Evolutionary conservation across 2,329 filamentous ascomycete species (phyloP).

Genomic region (Penicillium occitanis): DNA sequence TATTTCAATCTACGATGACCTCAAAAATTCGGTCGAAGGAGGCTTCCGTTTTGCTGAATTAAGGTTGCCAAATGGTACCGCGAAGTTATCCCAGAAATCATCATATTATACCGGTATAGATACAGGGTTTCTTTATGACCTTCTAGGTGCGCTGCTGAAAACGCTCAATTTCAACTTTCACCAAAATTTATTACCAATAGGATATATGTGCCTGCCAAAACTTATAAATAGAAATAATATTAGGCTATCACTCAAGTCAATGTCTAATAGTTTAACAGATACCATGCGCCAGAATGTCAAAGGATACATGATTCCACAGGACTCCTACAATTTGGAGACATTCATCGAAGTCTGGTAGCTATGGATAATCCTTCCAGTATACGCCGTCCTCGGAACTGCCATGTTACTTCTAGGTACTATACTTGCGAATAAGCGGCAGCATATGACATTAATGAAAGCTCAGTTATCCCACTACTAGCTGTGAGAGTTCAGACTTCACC

Average conservation of each 20-base stretch:
- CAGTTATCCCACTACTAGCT: neutral
- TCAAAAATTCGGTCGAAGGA: neutral
- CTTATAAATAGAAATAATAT: neutral
- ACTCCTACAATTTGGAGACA: neutral
- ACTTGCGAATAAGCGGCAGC: neutral
- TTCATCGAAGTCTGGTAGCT: constrained; percentile 1
- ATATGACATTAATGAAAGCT: neutral
- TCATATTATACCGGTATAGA: too few relatives aligned
- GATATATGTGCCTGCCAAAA: neutral
- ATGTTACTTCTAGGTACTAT: neutral
- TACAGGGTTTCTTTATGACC: too few relatives aligned
- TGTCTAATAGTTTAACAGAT: neutral
- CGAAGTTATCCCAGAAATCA: neutral
- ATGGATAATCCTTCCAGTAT: constrained; percentile 6
- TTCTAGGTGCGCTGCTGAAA: neutral
- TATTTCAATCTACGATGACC: neutral
- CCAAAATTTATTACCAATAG: too few relatives aligned
- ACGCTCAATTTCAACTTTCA: neutral
- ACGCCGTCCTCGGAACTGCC: neutral
- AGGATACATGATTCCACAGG: neutral
- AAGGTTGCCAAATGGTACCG: neutral
- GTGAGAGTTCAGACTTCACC: neutral
- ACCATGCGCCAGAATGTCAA: neutral
- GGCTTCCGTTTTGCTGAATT: neutral
- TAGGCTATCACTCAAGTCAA: neutral